Evolutionary conservation across 495 filamentous ascomycete genomes (phyloP).

Genomic region (Geoglossum glabrum): DNA sequence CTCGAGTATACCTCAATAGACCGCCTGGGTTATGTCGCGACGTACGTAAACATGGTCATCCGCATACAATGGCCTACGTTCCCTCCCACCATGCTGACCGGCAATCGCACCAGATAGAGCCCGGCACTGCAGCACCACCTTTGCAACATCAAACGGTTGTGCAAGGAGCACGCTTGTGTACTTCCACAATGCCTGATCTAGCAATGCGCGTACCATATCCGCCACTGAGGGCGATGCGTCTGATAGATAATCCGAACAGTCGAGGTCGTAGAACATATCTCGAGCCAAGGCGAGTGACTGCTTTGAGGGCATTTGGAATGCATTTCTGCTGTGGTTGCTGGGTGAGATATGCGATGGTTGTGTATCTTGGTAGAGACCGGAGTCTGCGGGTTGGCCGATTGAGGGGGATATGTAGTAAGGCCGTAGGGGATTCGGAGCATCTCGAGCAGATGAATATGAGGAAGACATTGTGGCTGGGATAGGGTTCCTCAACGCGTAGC

Average conservation of each 20-base stretch:
- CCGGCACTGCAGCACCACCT: constrained; percentile 73
- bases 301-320: constrained; percentile 5
- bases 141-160: constrained; percentile 95
- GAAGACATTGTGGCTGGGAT: background rate
- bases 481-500: background rate
- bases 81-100: background rate
- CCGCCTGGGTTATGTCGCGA: background rate
- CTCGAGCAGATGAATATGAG: constrained; percentile 20
- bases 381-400: constrained; percentile 30
- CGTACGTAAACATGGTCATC: constrained; percentile 29
- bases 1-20: background rate
- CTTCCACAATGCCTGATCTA: constrained; percentile 69
- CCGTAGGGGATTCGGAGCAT: constrained; percentile 69
- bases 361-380: background rate
- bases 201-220: constrained; percentile 45
- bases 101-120: constrained; percentile 11
- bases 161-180: constrained; percentile 66
- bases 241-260: constrained; percentile 70
- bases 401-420: constrained; percentile 88
- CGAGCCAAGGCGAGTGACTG: constrained; percentile 3
- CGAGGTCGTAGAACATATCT: constrained; percentile 66
- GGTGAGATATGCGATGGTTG: background rate
- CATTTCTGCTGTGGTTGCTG: background rate
- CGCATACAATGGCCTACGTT: constrained; percentile 10
- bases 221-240: constrained; percentile 55